Evolutionary conservation across 257 asterid species (phyloP).

Genomic region (Plantago major): DNA sequence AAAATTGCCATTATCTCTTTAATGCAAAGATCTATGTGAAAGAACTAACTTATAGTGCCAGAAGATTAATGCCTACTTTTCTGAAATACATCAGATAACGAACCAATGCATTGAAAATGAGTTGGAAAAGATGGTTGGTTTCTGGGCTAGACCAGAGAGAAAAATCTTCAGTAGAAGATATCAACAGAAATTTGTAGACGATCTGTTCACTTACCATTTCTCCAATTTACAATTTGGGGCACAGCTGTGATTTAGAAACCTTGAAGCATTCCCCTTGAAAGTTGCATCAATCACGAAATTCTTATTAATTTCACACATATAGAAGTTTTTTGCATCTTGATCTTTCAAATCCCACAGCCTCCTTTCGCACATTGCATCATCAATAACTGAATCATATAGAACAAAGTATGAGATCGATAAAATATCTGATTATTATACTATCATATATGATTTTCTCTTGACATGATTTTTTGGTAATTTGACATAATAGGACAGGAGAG

Average conservation of each 20-base stretch:
- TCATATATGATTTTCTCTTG: background rate
- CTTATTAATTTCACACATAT: constrained; percentile 88
- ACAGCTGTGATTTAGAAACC: constrained; percentile 94
- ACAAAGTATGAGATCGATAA: constrained; percentile 17
- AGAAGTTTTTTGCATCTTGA: constrained; percentile 68
- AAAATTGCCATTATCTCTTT: too few relatives aligned
- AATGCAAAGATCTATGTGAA: too few relatives aligned
- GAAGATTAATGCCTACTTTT: too few relatives aligned
- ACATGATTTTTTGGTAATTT: background rate
- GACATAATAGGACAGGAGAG: background rate
- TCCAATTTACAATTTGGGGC: constrained; percentile 89
- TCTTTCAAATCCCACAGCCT: constrained; percentile 94
- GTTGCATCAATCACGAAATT: constrained; percentile 96
- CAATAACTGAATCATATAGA: constrained; percentile 51
- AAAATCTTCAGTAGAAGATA: constrained; percentile 4
- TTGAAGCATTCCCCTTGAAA: constrained; percentile 78
- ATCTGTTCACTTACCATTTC: constrained; percentile 64
- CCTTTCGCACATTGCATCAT: constrained; percentile 80
- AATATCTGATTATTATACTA: constrained; percentile 6
- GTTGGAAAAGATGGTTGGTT: background rate
- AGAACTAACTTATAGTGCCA: too few relatives aligned
- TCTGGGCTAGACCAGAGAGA: constrained; percentile 5
- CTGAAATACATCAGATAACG: too few relatives aligned
- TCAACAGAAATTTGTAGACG: constrained; percentile 5
- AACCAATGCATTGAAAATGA: too few relatives aligned